Evolutionary conservation across 2,329 filamentous ascomycete genomes (phyloP).

Genomic region (Ophiosphaerella narmari): DNA sequence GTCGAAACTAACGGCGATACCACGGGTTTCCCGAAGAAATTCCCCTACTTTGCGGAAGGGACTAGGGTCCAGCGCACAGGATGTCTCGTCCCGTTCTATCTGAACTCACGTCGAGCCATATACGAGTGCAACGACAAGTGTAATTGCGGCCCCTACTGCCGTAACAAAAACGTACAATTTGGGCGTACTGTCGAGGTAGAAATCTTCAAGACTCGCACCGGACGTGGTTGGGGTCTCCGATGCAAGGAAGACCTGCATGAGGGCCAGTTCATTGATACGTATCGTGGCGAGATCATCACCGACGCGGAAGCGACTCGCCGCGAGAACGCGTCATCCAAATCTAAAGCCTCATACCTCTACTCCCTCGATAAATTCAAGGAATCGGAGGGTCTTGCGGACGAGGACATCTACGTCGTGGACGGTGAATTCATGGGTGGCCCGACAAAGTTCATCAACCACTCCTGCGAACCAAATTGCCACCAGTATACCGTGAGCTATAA

Average conservation of each 20-base stretch:
- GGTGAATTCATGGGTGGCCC: conserved; percentile 80
- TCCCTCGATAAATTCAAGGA: conserved; percentile 79
- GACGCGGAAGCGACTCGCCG: conserved; percentile 66
- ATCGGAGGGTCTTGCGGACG: conserved; percentile 55
- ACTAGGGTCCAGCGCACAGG: conserved; percentile 29
- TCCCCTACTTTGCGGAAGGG: conserved; percentile 62
- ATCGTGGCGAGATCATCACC: conserved; percentile 66
- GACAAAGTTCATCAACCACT: conserved; percentile 83
- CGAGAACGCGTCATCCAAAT: conserved; percentile 59
- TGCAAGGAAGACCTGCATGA: conserved; percentile 66
- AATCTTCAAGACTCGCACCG: conserved; percentile 70
- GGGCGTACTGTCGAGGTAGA: conserved; percentile 73
- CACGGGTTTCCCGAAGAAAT: conserved; percentile 53
- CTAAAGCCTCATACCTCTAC: conserved; percentile 81
- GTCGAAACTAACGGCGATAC: conserved; percentile 30
- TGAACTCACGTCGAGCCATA: conserved; percentile 57
- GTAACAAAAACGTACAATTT: conserved; percentile 76
- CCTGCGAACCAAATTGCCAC: conserved; percentile 76
- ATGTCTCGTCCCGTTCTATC: conserved; percentile 50
- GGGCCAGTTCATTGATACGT: conserved; percentile 81
- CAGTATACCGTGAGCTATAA: conserved; percentile 82
- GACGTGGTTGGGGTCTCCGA: conserved; percentile 79
- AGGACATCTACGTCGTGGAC: conserved; percentile 55
- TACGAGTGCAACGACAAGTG: conserved; percentile 82
- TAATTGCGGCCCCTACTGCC: conserved; percentile 66